Base-by-base conservation (phyloP, 768 basidiomycete genomes). In the Boletus barrowsii region DNA sequence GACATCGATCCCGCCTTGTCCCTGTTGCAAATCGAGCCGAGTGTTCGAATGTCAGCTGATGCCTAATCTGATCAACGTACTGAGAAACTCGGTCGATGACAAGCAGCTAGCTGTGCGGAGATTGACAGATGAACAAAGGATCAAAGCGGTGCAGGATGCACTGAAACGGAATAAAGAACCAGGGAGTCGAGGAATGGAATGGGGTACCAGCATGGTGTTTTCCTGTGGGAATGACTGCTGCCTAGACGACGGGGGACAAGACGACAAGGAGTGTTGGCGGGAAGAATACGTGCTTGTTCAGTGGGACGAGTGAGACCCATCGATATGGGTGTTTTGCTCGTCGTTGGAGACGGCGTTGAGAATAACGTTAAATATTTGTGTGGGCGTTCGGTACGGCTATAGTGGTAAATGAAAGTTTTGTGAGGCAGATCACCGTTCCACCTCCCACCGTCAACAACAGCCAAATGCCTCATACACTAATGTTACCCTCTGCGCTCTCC, bases 1-100 rank as follows among this genome's bases (percentile, higher is more conserved):
- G 5, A 62, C 75, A 1, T 69, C 76, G 9, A 73, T 93, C 30
- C 83, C 87, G 0, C 56, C 70, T 0, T 98, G 96, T 67, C 76
- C 83, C 2, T 63, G 72, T 14, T 98, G 96, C 73, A 73, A 76
- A 36, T 76, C 81, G 3, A 74, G 73, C 42, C 81, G 93, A 15
- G 80, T 87, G 20, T 98, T 97, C 68, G 96, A 98, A 68, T 89
- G 89, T 62, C 96, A 98, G 69, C 76, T 98, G 49, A 96, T 95
- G 84, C 96, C 96, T 2, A 92, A 93, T 66, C 74, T 98, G 49
- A 93, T 98, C 68, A 90, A 90, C 48, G 72, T 91, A 14, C 75
- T 97, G 14, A 74, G 77, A 47, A 65, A 67, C 58, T 67, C 60
- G 37, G 41, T 46, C 18, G 55, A 56, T 35, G 63, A 63, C 45